Evolutionary conservation across 192 early-diverging fungal species (phyloP), one percentile per base, ranked within the genome.

Genomic region (Jimgerdemannia lactiflua): DNA sequence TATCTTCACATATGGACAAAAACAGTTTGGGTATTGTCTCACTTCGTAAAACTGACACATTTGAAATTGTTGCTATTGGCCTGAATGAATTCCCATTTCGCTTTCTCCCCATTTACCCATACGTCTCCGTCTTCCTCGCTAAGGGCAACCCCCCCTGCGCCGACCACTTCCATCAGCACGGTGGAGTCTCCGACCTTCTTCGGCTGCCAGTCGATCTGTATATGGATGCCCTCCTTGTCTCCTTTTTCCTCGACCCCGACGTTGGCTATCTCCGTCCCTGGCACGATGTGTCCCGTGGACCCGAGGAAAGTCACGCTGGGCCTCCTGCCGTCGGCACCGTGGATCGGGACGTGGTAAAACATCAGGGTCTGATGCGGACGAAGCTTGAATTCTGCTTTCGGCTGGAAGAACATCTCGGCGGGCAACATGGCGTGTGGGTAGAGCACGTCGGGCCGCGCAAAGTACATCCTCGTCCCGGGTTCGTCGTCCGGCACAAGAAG

Each of bases 311-410:
- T 59, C 2, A 6, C 49, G 1, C 64, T 44, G 29, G 29, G 29
- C 3, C 79, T 11, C 20, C 65, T 18, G 18, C 71, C 70, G 2
- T 73, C 64, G 29, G 43, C 67, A 64, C 63, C 19, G 43, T 74
- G 66, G 8, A 69, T 42, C 4, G 81, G 81, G 9, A 83, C 79
- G 67, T 79, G 75, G 49, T 77, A 44, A 63, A 83, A 79, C 2
- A 78, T 79, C 11, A 72, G 75, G n/a, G 84, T 84, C 73, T 87
- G 84, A 69, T 79, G 84, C 0, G 77, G 4, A 20, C 77, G 70
- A 29, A 87, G 43, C 3, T 43, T 63, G 63, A 80, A 72, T 1
- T 73, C 74, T 4, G 86, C 74, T 8, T 82, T 71, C 18, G 84
- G 77, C 3, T 69, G 78, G 49, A 82, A 85, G 68, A 84, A 87